Evolutionary conservation across 2,329 filamentous ascomycete genomes (phyloP).

Genomic region (Beauveria varroae): DNA sequence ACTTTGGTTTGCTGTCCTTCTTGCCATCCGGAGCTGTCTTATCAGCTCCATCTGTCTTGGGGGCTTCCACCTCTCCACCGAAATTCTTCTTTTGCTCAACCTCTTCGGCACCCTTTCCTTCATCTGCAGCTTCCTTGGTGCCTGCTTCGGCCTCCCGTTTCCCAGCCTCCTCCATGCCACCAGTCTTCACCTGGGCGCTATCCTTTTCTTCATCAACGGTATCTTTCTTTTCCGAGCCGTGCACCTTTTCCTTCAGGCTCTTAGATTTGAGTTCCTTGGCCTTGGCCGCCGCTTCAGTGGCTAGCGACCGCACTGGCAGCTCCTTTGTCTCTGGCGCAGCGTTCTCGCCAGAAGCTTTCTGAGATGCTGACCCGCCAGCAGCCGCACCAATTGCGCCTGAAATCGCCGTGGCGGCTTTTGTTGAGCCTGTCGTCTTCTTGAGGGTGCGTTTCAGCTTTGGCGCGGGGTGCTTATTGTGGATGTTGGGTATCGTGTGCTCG

Average conservation of each 20-base stretch:
- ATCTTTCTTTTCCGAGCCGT: conserved; percentile 33
- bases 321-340: conserved; percentile 21
- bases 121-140: conserved; percentile 14
- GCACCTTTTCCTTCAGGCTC: conserved; percentile 45
- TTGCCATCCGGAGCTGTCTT: neutral
- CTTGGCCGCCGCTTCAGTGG: conserved; percentile 58
- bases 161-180: conserved; percentile 7
- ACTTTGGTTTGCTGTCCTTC: neutral
- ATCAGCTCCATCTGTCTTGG: conserved; percentile 10
- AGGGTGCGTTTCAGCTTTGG: conserved; percentile 24
- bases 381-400: conserved; percentile 19
- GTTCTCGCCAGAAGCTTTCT: conserved; percentile 16
- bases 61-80: conserved; percentile 1
- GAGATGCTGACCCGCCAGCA: conserved; percentile 19
- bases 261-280: conserved; percentile 53
- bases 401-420: conserved; percentile 21
- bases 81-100: conserved; percentile 8
- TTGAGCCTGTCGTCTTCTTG: conserved; percentile 24
- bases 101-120: conserved; percentile 25
- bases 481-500: conserved; percentile 50
- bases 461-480: conserved; percentile 43
- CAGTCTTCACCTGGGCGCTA: neutral
- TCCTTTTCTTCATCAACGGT: neutral
- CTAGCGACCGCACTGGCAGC: conserved; percentile 45
- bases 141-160: conserved; percentile 12